Evolutionary conservation across 495 filamentous ascomycete species (phyloP), one percentile per base, ranked within the genome.

Genomic region (Pseudomonodictys pantanalensis): DNA sequence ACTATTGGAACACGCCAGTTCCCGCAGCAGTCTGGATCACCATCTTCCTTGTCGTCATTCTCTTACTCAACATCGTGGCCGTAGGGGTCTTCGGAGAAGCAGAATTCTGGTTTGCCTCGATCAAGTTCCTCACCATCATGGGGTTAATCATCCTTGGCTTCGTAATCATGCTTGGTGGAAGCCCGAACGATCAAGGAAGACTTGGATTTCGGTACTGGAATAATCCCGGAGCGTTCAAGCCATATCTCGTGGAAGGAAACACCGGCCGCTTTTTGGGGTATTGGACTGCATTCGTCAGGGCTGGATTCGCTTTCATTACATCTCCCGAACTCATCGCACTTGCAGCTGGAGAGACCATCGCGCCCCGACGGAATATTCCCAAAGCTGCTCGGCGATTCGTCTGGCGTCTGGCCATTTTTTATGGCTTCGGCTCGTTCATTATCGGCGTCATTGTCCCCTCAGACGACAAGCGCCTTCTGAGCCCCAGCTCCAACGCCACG

Each of bases 41-140:
- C 18, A 68, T 80, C 10, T 69, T 81, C 4, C 60, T 71, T 17
- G 58, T 78, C 12, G 57, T 77, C 0, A 76, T 83, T 41, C 65
- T 79, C 8, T 68, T 73, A 20, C 71, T 75, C 1, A 77, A 73
- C 60, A 61, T 66, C 55, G 71, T 75, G 28, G 75, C 51, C 45
- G 77, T 80, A 0, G 65, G 69, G 2, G 54, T 78, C 0, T 81
- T 78, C 47, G 78, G 77, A 15, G 78, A 81, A 51, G 39, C 75
- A 2, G 78, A 81, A 43, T 78, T 78, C 49, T 53, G 68, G 25
- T 73, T 78, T 18, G 72, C 73, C 0, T 66, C 59, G 6, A 71
- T 81, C 51, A 81, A 81, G 53, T 68, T 81, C 25, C 52, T 75
- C 9, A 71, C 71, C 1, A 72, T 81, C 39, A 48, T 79, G 59